Base-by-base conservation (phyloP, 345 rosid species). In the Dovyalis caffra region DNA sequence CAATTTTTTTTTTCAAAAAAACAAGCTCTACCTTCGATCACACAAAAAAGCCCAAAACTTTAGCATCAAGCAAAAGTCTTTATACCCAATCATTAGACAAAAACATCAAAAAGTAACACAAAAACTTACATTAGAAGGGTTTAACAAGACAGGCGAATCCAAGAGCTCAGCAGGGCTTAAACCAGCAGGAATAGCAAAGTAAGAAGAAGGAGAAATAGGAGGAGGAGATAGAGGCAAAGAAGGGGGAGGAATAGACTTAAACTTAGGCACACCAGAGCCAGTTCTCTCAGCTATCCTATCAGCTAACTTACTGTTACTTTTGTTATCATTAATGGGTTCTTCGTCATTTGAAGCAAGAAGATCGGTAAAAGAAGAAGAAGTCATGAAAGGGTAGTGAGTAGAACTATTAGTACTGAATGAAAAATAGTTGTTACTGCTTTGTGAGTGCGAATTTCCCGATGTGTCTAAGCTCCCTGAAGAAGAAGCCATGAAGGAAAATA, bases 61-160 rank as follows among this genome's bases (percentile, higher is more conserved):
- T 45, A 56, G 8, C 37, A 38, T 6, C 31, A 57, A 8, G 33
- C 1, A 11, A 71, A 0, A 7, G 38, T 34, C 29, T n/a, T 8
- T 9, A 56, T 0, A 56, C 3, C 26, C 60, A n/a, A 56, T 23
- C 60, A 8, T 14, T 78, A 37, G 56, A 9, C 34, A 37, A 26
- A 5, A 57, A 53, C 23, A 35, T 10, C 25, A 37, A 40, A 34
- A 15, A 43, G 64, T 7, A 51, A 7, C 37, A 35, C 3, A 66
- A 62, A 58, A 70, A 78, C 92, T 82, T 85, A 95, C 98, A 73
- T 86, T 85, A 14, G 87, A 86, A 74, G 95, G 64, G 88, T 77
- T 86, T 45, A 91, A 78, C 37, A 95, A 81, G 67, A 93, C 96
- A 70, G 99, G 98, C 68, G 98, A 93, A 65, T 95, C 98, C 69